Evolutionary conservation across 495 filamentous ascomycete genomes (phyloP).

Genomic region (Podospora comata): DNA sequence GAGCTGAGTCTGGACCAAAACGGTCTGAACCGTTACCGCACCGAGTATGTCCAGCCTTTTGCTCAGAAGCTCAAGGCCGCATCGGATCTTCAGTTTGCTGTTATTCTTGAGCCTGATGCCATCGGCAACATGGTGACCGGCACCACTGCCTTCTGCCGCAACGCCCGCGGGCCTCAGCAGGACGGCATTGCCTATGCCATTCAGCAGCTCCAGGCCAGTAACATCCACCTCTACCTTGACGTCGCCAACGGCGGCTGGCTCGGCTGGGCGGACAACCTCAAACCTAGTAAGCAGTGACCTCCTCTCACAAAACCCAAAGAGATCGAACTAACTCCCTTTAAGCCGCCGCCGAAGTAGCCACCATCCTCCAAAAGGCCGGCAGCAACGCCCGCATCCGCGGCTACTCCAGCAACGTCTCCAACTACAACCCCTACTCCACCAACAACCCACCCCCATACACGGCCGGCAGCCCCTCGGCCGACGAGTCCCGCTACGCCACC

Average conservation of each 20-base stretch:
- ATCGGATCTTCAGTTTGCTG: constrained; percentile 34
- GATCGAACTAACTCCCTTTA: constrained; percentile 1
- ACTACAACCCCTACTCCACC: constrained; percentile 60
- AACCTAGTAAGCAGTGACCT: not conserved
- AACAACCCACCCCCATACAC: constrained; percentile 35
- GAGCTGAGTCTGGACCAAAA: constrained; percentile 52
- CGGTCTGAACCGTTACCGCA: constrained; percentile 53
- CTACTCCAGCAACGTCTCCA: constrained; percentile 69
- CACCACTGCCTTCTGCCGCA: constrained; percentile 50
- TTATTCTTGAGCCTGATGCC: constrained; percentile 56
- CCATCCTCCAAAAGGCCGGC: constrained; percentile 57
- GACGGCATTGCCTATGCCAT: constrained; percentile 58
- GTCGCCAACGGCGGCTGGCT: constrained; percentile 66
- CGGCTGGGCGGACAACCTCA: constrained; percentile 70
- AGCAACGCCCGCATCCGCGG: constrained; percentile 50
- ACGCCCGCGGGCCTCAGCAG: constrained; percentile 49
- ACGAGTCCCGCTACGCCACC: constrained; percentile 65
- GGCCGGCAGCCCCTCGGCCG: constrained; percentile 42
- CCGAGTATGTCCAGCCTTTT: constrained; percentile 52
- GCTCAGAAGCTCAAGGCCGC: constrained; percentile 28
- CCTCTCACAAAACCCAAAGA: not conserved
- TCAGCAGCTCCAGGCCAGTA: constrained; percentile 50
- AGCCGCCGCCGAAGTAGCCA: constrained; percentile 46
- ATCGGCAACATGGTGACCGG: constrained; percentile 64
- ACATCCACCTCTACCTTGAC: constrained; percentile 63